Conservation (phyloP, 2,329 filamentous ascomycete genomes). For the Xylariaceae sp. region DNA sequence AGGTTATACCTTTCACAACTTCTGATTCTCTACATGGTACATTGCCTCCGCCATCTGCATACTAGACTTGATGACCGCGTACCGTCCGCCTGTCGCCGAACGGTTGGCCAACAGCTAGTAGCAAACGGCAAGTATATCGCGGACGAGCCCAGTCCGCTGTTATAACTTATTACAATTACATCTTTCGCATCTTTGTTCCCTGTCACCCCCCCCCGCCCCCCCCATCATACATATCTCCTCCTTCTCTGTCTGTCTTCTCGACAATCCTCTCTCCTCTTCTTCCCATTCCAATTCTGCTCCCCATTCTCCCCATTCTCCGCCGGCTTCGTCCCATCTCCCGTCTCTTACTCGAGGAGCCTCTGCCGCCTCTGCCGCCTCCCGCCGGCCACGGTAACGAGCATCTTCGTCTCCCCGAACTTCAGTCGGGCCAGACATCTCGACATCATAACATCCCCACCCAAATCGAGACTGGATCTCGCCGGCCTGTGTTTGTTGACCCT, state of each 20-base stretch:
- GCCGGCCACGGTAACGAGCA: background rate
- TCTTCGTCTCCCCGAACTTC: background rate
- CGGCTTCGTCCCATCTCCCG: too few species aligned
- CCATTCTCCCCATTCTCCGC: background rate
- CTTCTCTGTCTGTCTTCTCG: conserved; percentile 13
- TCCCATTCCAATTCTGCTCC: background rate
- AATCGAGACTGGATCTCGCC: too few species aligned
- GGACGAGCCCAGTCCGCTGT: conserved; percentile 9
- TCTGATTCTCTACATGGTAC: too few species aligned
- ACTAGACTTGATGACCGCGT: background rate
- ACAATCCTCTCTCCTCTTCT: background rate
- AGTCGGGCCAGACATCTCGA: too few species aligned
- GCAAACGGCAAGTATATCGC: conserved; percentile 9
- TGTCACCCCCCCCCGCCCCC: too few species aligned
- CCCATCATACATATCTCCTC: background rate
- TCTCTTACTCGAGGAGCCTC: too few species aligned
- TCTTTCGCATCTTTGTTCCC: too few species aligned
- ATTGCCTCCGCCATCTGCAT: background rate
- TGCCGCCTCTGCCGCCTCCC: background rate
- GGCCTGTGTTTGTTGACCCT: too few species aligned
- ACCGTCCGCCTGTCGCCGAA: background rate
- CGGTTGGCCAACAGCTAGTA: conserved; percentile 4
- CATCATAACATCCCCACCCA: too few species aligned
- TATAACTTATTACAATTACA: background rate
- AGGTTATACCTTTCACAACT: background rate